A percentile compares a stretch with the other conserved stretches of the same genome.
Conservation (phyloP, 1,284 basidiomycete genomes). For the Phylloboletellus chloephorus region DNA sequence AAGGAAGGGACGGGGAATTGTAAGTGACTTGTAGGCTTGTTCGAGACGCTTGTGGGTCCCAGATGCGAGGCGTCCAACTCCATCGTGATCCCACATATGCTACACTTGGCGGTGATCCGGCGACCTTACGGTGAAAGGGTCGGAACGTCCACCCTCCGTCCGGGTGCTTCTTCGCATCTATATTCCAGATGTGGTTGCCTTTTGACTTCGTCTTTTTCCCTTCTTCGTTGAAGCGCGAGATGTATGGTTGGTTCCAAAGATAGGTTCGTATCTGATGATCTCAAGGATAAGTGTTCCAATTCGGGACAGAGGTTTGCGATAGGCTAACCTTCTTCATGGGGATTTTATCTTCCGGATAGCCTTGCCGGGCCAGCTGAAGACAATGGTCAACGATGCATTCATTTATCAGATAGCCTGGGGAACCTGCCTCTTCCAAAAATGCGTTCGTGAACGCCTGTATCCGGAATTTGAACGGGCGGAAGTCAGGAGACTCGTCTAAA, state of each 20-base stretch:
- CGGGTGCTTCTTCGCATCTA: conserved; percentile 82
- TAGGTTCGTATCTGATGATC: conserved; percentile 84
- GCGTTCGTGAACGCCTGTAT: conserved; percentile 98
- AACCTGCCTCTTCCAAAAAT: conserved; percentile 83
- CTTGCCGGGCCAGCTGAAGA: conserved; percentile 64
- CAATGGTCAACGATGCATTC: conserved; percentile 14
- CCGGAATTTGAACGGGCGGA: conserved; percentile 98
- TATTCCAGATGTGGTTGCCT: conserved; percentile 99
- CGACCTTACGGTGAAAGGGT: conserved; percentile 83
- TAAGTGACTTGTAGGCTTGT: conserved; percentile 77
- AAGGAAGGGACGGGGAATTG: conserved; percentile 73
- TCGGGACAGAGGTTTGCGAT: conserved; percentile 11
- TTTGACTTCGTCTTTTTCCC: conserved; percentile 99
- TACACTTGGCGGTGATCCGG: conserved; percentile 73
- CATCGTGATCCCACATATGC: conserved; percentile 83
- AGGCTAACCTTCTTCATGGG: conserved; percentile 78
- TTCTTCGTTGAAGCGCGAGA: conserved; percentile 98
- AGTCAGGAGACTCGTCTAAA: conserved; percentile 92
- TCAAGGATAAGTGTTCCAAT: conserved; percentile 16
- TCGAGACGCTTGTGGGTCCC: conserved; percentile 92
- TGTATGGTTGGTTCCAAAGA: conserved; percentile 90
- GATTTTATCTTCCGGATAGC: conserved; percentile 81
- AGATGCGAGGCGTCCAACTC: conserved; percentile 91
- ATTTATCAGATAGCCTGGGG: conserved; percentile 6
- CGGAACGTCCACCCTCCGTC: conserved; percentile 88